Evolutionary conservation across 139 green algal genomes (phyloP), one percentile per base, ranked within the genome.

Genomic region (Closterium sp.): DNA sequence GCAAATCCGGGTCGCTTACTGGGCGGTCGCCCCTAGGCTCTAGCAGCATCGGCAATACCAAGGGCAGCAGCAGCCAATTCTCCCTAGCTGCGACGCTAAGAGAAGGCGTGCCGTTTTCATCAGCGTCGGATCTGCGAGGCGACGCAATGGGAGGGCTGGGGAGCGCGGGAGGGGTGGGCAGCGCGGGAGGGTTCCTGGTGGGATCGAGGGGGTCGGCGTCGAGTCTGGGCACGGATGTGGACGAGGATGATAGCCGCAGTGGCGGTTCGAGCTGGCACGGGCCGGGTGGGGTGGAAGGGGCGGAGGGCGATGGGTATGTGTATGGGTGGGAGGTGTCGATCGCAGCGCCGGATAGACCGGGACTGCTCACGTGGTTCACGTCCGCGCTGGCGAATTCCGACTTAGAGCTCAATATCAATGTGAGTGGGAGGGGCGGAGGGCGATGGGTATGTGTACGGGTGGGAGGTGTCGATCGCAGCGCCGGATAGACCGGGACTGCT

Each of bases 271-370:
- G 55, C 55, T 76, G 55, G 55, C 55, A 76, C 55, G 55, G 55
- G 0, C 55, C 55, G 16, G 55, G 55, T 0, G 32, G 55, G 0
- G 33, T 89, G 30, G 89, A 91, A 33, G 28, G 28, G 38, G 43
- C 35, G 25, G 33, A 38, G 28, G 87, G 30, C 25, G 84, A 34
- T 7, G 55, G 55, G 55, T 76, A 76, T 76, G 55, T 76, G 55
- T 90, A 76, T n/a, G 84, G 84, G 16, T 90, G 84, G 84, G 90
- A 92, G 84, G 36, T 92, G 4, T 91, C 90, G 33, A 87, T 92
- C 3, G 90, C 90, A 19, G 90, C 90, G 0, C 85, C 84, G n/a
- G 90, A 92, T 33, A 90, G 84, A n/a, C 90, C 91, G 23, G 90
- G 90, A 6, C 12, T 92, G 33, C 66, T 92, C 25, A 92, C 91